A percentile compares a stretch with the other conserved stretches of the same genome.
Evolutionary conservation across 164 flowering plant species (phyloP).

Genomic region (Aristolochia fimbriata): DNA sequence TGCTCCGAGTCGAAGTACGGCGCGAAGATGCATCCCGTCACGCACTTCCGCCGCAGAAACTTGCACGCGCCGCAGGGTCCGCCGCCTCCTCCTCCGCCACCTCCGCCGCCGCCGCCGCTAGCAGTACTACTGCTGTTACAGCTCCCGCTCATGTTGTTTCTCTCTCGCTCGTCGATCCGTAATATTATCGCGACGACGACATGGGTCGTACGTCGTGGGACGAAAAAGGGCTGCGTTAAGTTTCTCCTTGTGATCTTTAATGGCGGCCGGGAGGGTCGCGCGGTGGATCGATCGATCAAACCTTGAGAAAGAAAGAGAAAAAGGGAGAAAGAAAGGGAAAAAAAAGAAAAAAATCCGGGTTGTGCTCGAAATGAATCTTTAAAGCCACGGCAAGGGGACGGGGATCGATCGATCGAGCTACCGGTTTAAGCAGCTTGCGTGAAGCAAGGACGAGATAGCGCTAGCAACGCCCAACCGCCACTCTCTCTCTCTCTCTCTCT

Average conservation of each 20-base stretch:
- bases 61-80: conserved; percentile 99
- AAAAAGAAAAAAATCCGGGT: neutral
- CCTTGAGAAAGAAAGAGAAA: no score
- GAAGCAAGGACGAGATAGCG: conserved; percentile 87
- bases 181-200: no score
- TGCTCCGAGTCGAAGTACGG: conserved; percentile 94
- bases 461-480: conserved; percentile 18
- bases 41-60: conserved; percentile 83
- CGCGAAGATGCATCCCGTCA: conserved; percentile 79
- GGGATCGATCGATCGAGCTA: conserved; percentile 7
- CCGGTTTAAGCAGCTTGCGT: conserved; percentile 70
- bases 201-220: no score
- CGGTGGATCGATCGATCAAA: no score
- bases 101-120: conserved; percentile 3
- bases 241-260: no score
- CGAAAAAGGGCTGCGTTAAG: no score
- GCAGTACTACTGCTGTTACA: conserved; percentile 18
- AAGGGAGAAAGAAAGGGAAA: no score
- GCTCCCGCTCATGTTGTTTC: conserved; percentile 29
- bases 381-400: conserved; percentile 57
- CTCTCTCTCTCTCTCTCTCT: conserved; percentile 7
- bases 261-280: no score
- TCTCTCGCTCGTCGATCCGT: no score
- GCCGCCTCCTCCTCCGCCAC: conserved; percentile 31
- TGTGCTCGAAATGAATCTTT: conserved; percentile 33